Evolutionary conservation across 2,329 filamentous ascomycete genomes (phyloP).

Genomic region (Fusarium buharicum): DNA sequence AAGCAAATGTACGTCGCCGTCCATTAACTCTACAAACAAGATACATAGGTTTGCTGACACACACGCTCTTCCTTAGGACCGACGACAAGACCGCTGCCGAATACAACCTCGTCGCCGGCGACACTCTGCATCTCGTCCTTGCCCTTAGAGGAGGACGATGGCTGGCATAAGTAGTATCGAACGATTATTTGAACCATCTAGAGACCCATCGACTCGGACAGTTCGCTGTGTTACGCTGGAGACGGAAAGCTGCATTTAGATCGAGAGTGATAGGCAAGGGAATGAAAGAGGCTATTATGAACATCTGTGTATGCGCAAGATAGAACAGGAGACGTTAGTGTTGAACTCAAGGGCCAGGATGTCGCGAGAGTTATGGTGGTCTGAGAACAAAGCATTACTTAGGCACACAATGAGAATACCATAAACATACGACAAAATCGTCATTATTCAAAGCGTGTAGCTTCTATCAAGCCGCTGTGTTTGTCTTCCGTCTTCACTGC

Average conservation of each 20-base stretch:
- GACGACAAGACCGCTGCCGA: constrained; percentile 94
- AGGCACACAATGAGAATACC: constrained; percentile 13
- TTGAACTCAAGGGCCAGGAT: constrained; percentile 16
- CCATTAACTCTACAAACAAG: background rate
- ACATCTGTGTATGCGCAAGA: constrained; percentile 14
- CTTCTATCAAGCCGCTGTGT: constrained; percentile 16
- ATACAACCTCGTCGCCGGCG: constrained; percentile 90
- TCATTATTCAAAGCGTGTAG: constrained; percentile 14
- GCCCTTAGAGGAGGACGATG: constrained; percentile 82
- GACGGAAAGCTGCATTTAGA: constrained; percentile 27
- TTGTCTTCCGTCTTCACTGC: background rate
- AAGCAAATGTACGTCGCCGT: constrained; percentile 85
- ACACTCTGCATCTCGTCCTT: constrained; percentile 93
- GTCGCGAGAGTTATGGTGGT: constrained; percentile 11
- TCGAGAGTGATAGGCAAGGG: constrained; percentile 15
- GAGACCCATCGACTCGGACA: constrained; percentile 1
- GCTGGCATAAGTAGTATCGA: constrained; percentile 29
- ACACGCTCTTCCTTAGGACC: constrained; percentile 66
- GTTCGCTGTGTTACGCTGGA: constrained; percentile 1
- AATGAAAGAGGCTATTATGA: constrained; percentile 1
- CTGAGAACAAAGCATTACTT: constrained; percentile 1
- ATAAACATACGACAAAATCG: constrained; percentile 17
- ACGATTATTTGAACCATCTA: constrained; percentile 11
- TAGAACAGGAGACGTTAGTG: constrained; percentile 10
- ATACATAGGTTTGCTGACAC: constrained; percentile 7